Base-by-base conservation (phyloP, 192 early-diverging fungal species). In the Thamnidium elegans region DNA sequence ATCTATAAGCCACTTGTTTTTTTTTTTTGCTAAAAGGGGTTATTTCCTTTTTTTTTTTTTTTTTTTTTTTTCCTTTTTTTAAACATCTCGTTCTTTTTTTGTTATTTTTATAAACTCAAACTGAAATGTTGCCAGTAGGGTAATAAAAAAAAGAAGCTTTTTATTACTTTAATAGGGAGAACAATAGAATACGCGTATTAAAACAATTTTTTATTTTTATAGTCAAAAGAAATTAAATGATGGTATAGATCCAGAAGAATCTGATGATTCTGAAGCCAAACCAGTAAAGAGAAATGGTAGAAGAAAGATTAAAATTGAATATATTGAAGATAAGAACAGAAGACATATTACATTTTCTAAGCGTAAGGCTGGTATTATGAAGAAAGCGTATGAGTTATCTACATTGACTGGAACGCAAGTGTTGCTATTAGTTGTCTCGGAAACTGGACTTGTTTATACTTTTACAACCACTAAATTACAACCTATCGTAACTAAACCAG, bases 351-450 rank as follows among this genome's bases (percentile, higher is more conserved):
- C 95, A 2, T 95, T 97, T 72, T 89, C 86, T 71, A 97, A 97
- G 76, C 82, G 95, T 69, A 95, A 94, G 67, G 90, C 93, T 7
- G 95, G 95, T 52, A 94, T 97, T 65, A 94, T 97, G 95, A 97
- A 97, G 78, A 97, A 97, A 88, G 95, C 94, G 5, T 95, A 91
- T 68, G 95, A 97, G 73, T 84, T 97, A 7, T 88, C 87, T 68
- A 94, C 93, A 7, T 81, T 97, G 66, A 97, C 95, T 6, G 95
- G 95, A 50, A 97, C 95, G 6, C 93, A 97, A 79, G 93, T 95
- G 9, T 78, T 97, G 42, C 81, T 97, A 39, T 74, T 97, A 59
- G 93, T 97, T 14, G 95, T 94, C 43, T 94, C 92, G 8, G 95
- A 97, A 74, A 95, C 94, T 48, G 95, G 95, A 21, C 88, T 94